phyloP scores from a whole-genome alignment of 768 basidiomycete genomes.

The Boletus reticuloceps region DNA sequence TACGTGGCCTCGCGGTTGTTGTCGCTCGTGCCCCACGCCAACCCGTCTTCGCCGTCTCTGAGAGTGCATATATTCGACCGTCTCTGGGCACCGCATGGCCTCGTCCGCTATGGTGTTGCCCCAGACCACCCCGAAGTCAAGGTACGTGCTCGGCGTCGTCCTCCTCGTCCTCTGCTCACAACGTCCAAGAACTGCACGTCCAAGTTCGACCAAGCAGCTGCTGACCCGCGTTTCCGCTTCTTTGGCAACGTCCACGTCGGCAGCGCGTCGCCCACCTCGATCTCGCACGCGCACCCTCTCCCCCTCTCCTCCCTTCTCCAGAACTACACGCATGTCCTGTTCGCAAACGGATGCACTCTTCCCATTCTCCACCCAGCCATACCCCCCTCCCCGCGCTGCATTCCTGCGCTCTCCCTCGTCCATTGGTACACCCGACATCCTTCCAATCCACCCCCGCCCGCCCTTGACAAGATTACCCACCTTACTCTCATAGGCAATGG shows the following conservation, averaged over 20 bases:
- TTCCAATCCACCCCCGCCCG: constrained; percentile 54
- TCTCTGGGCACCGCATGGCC: constrained; percentile 90
- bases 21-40: constrained; percentile 46
- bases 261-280: constrained; percentile 32
- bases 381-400: constrained; percentile 46
- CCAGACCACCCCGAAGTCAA: constrained; percentile 99
- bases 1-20: constrained; percentile 90
- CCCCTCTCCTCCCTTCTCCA: constrained; percentile 58
- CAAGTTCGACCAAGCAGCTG: constrained; percentile 83
- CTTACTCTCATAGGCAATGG: constrained; percentile 91
- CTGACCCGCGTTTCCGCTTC: constrained; percentile 80
- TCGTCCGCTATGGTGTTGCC: constrained; percentile 95
- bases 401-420: constrained; percentile 80
- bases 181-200: constrained; percentile 85
- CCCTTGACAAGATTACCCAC: constrained; percentile 63
- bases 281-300: constrained; percentile 54
- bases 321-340: constrained; percentile 82
- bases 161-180: constrained; percentile 9
- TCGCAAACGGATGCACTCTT: constrained; percentile 82
- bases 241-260: constrained; percentile 86
- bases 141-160: constrained; percentile 34
- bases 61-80: constrained; percentile 87
- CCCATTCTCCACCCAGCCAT: constrained; percentile 57
- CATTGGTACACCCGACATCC: constrained; percentile 98
- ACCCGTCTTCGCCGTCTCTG: constrained; percentile 35